Evolutionary conservation across 2,329 filamentous ascomycete genomes (phyloP).

Genomic region (Colletotrichum endophyticum): DNA sequence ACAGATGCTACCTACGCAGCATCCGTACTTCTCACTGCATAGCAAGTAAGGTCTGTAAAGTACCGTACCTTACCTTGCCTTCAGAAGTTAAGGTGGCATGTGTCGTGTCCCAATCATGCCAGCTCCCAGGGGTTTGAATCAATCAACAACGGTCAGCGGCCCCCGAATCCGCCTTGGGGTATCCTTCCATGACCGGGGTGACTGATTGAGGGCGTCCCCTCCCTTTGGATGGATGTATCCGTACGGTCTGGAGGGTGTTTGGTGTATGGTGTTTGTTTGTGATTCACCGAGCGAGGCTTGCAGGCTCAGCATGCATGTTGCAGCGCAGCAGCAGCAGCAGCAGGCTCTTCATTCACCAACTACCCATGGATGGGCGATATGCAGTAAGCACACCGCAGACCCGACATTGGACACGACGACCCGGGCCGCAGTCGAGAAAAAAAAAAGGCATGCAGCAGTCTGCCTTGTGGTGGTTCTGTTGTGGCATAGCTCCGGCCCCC

Average conservation of each 20-base stretch:
- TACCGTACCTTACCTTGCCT: not conserved
- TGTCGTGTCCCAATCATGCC: not conserved
- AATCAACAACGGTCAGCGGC: not conserved
- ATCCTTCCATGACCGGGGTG: not conserved
- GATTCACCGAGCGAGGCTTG: not conserved
- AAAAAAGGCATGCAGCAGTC: not conserved
- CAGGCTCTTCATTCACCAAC: not conserved
- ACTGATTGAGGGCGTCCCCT: not conserved
- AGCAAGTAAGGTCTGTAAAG: not conserved
- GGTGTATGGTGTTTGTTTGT: not conserved
- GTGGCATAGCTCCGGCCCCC: not conserved
- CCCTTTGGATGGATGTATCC: not conserved
- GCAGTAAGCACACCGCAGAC: not conserved
- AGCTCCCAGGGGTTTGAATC: constrained; percentile 6
- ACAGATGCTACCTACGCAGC: not conserved
- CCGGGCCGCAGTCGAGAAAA: not conserved
- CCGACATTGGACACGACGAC: not conserved
- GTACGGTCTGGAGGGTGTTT: not conserved
- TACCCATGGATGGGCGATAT: not conserved
- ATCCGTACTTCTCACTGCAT: not conserved
- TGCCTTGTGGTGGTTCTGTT: not conserved
- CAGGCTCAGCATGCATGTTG: not conserved
- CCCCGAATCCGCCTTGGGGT: not conserved
- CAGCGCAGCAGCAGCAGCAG: not conserved
- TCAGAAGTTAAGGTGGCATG: not conserved